Evolutionary conservation across 176 grass and related monocot species (phyloP).

Genomic region (maize (Zea mays)): DNA sequence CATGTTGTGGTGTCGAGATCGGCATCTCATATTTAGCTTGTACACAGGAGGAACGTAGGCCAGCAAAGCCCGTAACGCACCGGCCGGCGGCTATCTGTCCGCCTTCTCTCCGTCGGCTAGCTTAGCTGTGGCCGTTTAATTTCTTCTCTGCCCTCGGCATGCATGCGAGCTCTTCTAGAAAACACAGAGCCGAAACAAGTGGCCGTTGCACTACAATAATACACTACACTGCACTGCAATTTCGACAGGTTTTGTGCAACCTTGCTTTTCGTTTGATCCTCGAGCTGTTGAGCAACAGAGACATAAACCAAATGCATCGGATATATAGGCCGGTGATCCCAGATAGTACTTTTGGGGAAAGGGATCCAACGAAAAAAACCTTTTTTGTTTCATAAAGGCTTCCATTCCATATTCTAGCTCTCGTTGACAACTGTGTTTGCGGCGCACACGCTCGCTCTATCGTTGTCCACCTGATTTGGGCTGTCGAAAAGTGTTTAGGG

Average conservation of each 20-base stretch:
- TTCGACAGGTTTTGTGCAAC: background rate
- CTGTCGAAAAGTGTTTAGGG: background rate
- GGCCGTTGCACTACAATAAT: background rate
- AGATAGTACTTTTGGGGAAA: background rate
- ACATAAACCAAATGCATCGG: background rate
- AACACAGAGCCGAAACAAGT: background rate
- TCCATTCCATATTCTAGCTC: background rate
- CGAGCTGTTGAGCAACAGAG: background rate
- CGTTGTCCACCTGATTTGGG: constrained; percentile 22
- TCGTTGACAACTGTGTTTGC: constrained; percentile 4
- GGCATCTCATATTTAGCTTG: too few species aligned
- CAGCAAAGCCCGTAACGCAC: background rate
- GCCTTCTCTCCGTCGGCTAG: background rate
- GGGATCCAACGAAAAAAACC: background rate
- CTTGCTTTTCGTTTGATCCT: background rate
- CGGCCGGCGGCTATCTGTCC: background rate
- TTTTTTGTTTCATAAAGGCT: constrained; percentile 25
- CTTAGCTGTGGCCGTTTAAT: background rate
- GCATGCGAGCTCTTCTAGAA: constrained; percentile 23
- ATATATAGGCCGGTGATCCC: background rate
- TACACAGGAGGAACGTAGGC: too few species aligned
- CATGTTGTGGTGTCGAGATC: background rate
- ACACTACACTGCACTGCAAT: background rate
- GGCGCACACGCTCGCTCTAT: background rate
- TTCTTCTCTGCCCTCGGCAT: background rate